Evolutionary conservation across 202 grass and related monocot species (phyloP), one percentile per base, ranked within the genome.

Genomic region (Schoenoplectus tabernaemontani): DNA sequence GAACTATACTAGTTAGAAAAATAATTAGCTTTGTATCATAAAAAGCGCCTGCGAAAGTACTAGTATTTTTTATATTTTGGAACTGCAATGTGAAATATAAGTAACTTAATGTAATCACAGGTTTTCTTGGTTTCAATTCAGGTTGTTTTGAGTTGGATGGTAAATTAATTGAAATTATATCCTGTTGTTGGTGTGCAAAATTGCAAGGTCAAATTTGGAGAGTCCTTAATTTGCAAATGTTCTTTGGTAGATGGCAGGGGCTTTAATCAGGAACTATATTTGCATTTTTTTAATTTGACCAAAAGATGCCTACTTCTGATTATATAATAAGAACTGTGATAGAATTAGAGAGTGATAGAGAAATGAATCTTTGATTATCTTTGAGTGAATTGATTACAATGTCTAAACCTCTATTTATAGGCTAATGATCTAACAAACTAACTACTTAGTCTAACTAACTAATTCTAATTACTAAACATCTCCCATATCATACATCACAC

Each of bases 1-100:
- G 26, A 96, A 88, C 86, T n/a, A n/a, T 88, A 81, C 28, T 20
- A 33, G 15, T 59, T 37, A 66, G 15, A 10, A 7, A 28, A 64
- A 17, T 23, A 77, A 41, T 63, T 47, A 71, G 48, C 10, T 39
- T 47, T 9, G 1, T 23, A 12, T 9, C 10, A 26, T 46, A 70
- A 70, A 70, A 39, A 17, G 1, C 19, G 10, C 19, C 37, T 22
- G 17, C n/a, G 22, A 32, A 34, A 13, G 10, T 62, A 34, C 12
- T 62, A 33, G 26, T 62, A 15, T 62, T 13, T 32, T 57, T 24
- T 62, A 33, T 62, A 34, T 6, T 13, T 15, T 12, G 10, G 17
- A 39, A 32, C 34, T n/a, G 33, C 12, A 36, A 39, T n/a, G 63
- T 33, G 23, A 50, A 53, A 53, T 53, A 51, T 24, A 53, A 34